A percentile compares a stretch with the other conserved stretches of the same genome.
Conservation (phyloP, 768 basidiomycete species). For the Mycena floridula region DNA sequence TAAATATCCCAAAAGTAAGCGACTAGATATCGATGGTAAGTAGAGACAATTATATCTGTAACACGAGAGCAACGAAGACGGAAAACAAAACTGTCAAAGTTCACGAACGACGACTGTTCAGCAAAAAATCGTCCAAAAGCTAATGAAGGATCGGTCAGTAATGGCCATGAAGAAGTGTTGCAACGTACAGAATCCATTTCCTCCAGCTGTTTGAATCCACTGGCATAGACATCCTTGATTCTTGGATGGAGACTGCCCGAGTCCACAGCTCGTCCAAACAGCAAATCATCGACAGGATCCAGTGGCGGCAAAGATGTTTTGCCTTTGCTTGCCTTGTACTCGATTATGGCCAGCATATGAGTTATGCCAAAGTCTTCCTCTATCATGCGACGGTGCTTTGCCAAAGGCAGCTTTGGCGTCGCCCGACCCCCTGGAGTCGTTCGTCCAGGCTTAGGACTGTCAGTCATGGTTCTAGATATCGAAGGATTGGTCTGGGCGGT, state of each 20-base stretch:
- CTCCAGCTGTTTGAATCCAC: conserved; percentile 66
- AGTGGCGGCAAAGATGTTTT: conserved; percentile 30
- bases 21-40: no score
- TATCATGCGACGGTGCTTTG: conserved; percentile 46
- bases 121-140: neutral
- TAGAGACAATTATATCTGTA: no score
- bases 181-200: conserved; percentile 72
- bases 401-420: conserved; percentile 28
- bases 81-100: no score
- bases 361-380: conserved; percentile 82
- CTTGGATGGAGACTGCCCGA: conserved; percentile 61
- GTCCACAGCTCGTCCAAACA: conserved; percentile 66
- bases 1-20: no score
- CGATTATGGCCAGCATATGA: conserved; percentile 85
- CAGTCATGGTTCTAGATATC: conserved; percentile 16
- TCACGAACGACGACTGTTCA: neutral
- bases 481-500: conserved; percentile 30
- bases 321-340: conserved; percentile 44
- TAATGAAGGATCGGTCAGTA: neutral
- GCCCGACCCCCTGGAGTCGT: conserved; percentile 12
- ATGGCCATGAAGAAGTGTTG: neutral
- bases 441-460: conserved; percentile 14
- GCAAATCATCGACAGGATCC: conserved; percentile 63
- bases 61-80: no score
- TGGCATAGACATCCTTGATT: conserved; percentile 64